Percentiles rank a stretch among this genome's conserved stretches.
Evolutionary conservation across 129 eudicot species (phyloP).

Genomic region (Tanacetum coccineum): DNA sequence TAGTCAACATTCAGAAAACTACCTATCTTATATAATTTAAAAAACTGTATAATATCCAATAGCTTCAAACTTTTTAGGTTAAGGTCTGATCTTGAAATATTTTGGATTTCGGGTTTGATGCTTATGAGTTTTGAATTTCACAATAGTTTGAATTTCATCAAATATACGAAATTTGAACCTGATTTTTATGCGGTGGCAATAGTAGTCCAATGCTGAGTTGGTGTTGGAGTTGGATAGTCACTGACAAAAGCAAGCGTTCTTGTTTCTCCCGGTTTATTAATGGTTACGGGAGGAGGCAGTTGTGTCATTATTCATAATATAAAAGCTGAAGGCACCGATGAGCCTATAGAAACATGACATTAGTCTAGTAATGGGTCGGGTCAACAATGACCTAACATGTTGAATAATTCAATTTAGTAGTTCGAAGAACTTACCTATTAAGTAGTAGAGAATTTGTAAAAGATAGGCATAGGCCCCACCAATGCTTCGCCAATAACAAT

Average conservation of each 20-base stretch:
- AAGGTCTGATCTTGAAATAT: background rate
- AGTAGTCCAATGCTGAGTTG: constrained; percentile 66
- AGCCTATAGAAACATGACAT: constrained; percentile 43
- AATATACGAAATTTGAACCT: constrained; percentile 36
- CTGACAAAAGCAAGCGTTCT: constrained; percentile 60
- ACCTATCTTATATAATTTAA: no score
- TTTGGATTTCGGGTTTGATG: no score
- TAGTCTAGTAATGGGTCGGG: background rate
- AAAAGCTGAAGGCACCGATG: constrained; percentile 71
- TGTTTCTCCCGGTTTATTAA: constrained; percentile 48
- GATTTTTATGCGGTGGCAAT: constrained; percentile 65
- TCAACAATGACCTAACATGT: no score
- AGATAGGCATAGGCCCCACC: constrained; percentile 51
- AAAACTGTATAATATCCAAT: no score
- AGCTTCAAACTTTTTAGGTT: no score
- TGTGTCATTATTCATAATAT: constrained; percentile 79
- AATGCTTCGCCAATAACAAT: constrained; percentile 55
- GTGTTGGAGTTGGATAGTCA: constrained; percentile 40
- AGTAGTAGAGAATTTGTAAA: constrained; percentile 66
- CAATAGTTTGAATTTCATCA: no score
- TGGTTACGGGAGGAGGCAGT: constrained; percentile 49
- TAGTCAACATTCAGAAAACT: no score
- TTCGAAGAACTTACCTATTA: constrained; percentile 46
- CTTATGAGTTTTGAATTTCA: no score
- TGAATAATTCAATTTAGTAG: background rate